Percentiles rank a stretch among this genome's conserved stretches.
These are phyloP conservation scores for Tubosaeta sp. DNA, from an alignment of 768 basidiomycete species.

Conservation along the genomic window DNA sequence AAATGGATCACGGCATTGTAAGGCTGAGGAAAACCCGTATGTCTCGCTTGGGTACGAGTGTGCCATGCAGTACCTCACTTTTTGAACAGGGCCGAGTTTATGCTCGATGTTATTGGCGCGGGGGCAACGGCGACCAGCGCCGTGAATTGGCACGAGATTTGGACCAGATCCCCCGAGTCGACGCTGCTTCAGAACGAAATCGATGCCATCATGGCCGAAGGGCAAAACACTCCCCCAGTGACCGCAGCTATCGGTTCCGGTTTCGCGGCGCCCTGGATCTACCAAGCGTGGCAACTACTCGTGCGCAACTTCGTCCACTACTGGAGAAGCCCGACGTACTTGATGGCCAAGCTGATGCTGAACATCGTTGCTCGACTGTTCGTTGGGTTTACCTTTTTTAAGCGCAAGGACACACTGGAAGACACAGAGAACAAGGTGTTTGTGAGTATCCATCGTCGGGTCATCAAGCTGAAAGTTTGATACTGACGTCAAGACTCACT, in stretches of 20 bases:
- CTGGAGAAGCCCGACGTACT: slow-evolving; percentile 57
- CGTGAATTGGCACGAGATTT: slow-evolving; percentile 58
- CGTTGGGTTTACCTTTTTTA: slow-evolving; percentile 61
- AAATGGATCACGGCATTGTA: slow-evolving; percentile 61
- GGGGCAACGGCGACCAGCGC: slow-evolving; percentile 56
- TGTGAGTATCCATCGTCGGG: slow-evolving; percentile 44
- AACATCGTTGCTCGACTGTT: slow-evolving; percentile 53
- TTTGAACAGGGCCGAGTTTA: slow-evolving; percentile 49
- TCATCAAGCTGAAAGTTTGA: neutral
- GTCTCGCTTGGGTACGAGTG: no score
- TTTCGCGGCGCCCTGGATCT: slow-evolving; percentile 51
- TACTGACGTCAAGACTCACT: neutral
- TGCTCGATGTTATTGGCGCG: slow-evolving; percentile 72
- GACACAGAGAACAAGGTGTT: slow-evolving; percentile 67
- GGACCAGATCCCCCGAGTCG: slow-evolving; percentile 49
- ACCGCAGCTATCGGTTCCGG: slow-evolving; percentile 36
- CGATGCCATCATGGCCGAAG: slow-evolving; percentile 45
- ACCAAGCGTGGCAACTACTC: slow-evolving; percentile 44
- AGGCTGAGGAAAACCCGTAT: slow-evolving; percentile 63
- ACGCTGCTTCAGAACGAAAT: slow-evolving; percentile 35
- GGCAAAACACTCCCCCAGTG: slow-evolving; percentile 38
- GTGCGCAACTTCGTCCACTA: slow-evolving; percentile 43
- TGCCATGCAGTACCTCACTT: slow-evolving; percentile 38
- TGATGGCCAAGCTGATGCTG: slow-evolving; percentile 54
- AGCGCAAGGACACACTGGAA: slow-evolving; percentile 47